Conservation (phyloP, 257 asterid species). For the Nicotiana noctiflora region DNA sequence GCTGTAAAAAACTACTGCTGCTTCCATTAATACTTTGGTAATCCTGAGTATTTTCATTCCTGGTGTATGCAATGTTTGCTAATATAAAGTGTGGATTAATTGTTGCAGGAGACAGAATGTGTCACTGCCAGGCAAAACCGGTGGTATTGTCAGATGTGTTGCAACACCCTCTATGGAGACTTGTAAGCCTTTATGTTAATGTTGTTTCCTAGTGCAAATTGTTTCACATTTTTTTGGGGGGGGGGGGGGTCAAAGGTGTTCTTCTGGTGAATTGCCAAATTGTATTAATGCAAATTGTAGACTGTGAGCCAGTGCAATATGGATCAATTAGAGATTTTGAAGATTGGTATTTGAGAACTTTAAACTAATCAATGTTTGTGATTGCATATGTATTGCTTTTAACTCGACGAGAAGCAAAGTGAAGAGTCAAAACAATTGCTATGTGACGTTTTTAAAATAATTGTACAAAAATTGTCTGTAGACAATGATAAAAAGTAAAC, state of each 20-base stretch:
- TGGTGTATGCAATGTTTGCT: neutral
- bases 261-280: too few relatives aligned
- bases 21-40: neutral
- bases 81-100: neutral
- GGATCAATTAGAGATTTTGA: neutral
- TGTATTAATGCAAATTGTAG: neutral
- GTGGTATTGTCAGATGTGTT: slow-evolving; percentile 50
- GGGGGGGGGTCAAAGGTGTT: too few relatives aligned
- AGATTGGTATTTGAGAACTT: neutral
- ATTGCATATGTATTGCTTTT: neutral
- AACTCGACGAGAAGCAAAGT: neutral
- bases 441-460: neutral
- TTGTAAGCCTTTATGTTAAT: slow-evolving; percentile 25
- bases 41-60: neutral
- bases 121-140: slow-evolving; percentile 33
- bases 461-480: neutral
- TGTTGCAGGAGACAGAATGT: slow-evolving; percentile 44
- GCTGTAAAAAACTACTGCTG: neutral
- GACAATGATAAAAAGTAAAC: neutral
- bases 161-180: slow-evolving; percentile 62
- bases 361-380: neutral
- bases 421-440: neutral
- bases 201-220: neutral
- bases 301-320: neutral
- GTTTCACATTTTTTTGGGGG: neutral